Evolutionary conservation across 495 filamentous ascomycete species (phyloP).

Genomic region (Podospora sp.): DNA sequence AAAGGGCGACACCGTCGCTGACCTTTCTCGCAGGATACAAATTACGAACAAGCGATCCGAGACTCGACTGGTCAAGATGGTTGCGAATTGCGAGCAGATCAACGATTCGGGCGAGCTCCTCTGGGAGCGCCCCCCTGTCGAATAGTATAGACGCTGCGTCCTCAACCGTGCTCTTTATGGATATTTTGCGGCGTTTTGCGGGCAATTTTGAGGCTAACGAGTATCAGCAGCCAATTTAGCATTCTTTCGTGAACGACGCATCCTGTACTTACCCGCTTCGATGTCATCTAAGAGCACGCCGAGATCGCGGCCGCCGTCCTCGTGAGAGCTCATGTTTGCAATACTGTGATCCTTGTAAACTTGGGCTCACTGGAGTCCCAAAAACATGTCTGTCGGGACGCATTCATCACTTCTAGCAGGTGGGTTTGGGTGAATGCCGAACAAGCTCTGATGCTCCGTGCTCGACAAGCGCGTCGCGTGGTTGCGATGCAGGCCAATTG

Average conservation of each 20-base stretch:
- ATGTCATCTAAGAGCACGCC: constrained; percentile 32
- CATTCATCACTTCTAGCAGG: background rate
- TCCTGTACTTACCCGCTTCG: constrained; percentile 27
- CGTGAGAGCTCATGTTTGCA: background rate
- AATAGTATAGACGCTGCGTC: constrained; percentile 56
- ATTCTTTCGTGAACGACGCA: constrained; percentile 12
- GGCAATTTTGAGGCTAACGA: constrained; percentile 51
- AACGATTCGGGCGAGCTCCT: constrained; percentile 63
- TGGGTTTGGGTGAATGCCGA: background rate
- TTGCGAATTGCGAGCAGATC: constrained; percentile 66
- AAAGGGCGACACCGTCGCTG: constrained; percentile 61
- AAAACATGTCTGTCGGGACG: background rate
- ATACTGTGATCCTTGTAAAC: background rate
- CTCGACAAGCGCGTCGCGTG: constrained; percentile 1
- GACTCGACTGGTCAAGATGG: constrained; percentile 74
- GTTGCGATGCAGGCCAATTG: background rate
- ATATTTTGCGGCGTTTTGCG: constrained; percentile 48
- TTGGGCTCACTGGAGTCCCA: background rate
- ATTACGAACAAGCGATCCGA: constrained; percentile 67
- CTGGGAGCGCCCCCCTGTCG: constrained; percentile 64
- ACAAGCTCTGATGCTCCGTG: background rate
- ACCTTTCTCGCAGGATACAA: constrained; percentile 73
- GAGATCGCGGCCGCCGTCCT: constrained; percentile 13
- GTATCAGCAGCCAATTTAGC: background rate
- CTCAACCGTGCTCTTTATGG: constrained; percentile 53